These are phyloP conservation scores for Apiotrichum gamsii DNA, from an alignment of 1,284 basidiomycete genomes.

Conservation along the genomic window DNA sequence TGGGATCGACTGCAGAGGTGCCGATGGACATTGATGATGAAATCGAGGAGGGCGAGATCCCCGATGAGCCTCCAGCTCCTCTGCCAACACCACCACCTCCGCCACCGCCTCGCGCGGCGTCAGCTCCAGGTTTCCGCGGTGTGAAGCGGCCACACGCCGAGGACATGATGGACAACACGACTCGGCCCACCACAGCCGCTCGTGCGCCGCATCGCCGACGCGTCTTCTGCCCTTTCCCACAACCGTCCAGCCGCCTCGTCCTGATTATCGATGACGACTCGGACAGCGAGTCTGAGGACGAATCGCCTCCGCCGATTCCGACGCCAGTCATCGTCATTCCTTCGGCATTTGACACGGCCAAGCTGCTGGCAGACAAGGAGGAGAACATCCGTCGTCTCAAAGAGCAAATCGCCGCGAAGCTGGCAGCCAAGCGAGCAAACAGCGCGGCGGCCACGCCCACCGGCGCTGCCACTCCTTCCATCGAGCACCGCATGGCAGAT, in stretches of 20 bases:
- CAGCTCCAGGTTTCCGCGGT: conserved; percentile 22
- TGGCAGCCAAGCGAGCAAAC: conserved; percentile 17
- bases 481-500: not conserved
- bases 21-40: conserved; percentile 26
- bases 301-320: not conserved
- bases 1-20: conserved; percentile 15
- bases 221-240: conserved; percentile 23
- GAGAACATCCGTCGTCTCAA: conserved; percentile 30
- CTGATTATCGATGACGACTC: conserved; percentile 28
- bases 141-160: conserved; percentile 36
- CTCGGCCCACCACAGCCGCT: conserved; percentile 7
- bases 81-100: not conserved
- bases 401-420: conserved; percentile 31
- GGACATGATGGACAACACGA: conserved; percentile 32
- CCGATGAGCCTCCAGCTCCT: conserved; percentile 6
- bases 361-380: conserved; percentile 28
- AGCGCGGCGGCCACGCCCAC: conserved; percentile 1
- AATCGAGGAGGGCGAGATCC: conserved; percentile 40
- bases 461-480: conserved; percentile 5
- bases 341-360: conserved; percentile 12
- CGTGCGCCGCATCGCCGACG: conserved; percentile 8
- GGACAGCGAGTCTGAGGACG: conserved; percentile 22
- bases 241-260: conserved; percentile 18
- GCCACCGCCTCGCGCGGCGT: conserved; percentile 3
- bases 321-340: conserved; percentile 11